Evolutionary conservation across 352 stramenopile genomes (phyloP).

Genomic region (Phytopythium helicoides): DNA sequence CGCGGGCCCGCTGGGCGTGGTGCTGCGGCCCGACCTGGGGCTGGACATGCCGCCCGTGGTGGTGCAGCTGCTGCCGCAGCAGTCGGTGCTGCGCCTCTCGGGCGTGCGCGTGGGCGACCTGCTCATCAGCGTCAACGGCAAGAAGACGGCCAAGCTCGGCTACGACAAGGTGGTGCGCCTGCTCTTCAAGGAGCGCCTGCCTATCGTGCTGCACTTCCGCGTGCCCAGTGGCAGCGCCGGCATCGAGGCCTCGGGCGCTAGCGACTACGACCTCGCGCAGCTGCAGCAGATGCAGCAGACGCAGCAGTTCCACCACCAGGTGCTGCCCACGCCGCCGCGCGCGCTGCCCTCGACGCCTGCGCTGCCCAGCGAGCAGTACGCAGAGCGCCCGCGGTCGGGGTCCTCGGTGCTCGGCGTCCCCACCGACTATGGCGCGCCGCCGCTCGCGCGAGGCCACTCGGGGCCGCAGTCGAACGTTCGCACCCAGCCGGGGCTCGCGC

Average conservation of each 20-base stretch:
- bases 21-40: conserved; percentile 67
- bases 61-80: conserved; percentile 62
- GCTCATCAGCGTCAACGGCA: conserved; percentile 78
- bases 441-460: conserved; percentile 2
- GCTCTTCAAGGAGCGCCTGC: conserved; percentile 76
- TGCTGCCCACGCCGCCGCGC: not conserved
- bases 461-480: not conserved
- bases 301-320: conserved; percentile 7
- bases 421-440: conserved; percentile 1
- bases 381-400: not conserved
- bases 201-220: conserved; percentile 76
- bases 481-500: conserved; percentile 1
- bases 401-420: conserved; percentile 5
- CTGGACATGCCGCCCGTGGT: conserved; percentile 79
- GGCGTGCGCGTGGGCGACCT: conserved; percentile 64
- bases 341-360: not conserved
- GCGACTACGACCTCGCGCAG: not conserved
- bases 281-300: not conserved
- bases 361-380: conserved; percentile 3
- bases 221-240: conserved; percentile 18
- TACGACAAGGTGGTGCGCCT: conserved; percentile 77
- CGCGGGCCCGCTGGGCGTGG: conserved; percentile 66
- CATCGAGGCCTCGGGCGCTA: not conserved
- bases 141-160: conserved; percentile 67
- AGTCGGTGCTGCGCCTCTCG: conserved; percentile 69